Base-by-base conservation (phyloP, 441 rosid species). In the Viola pubescens region DNA sequence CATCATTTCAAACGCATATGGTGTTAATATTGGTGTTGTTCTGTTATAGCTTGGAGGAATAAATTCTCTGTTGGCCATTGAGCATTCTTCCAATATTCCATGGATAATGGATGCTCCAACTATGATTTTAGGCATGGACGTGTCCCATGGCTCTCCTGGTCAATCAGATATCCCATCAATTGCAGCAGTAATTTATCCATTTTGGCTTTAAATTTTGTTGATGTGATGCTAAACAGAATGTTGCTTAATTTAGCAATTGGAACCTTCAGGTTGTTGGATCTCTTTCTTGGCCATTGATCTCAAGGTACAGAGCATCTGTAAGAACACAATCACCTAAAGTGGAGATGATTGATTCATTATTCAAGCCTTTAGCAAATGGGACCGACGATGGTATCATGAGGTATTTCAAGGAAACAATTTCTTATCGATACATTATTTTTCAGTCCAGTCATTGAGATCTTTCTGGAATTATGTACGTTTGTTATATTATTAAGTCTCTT, bases 121-220 rank as follows among this genome's bases (percentile, higher is more conserved):
- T 43, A 65, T 94, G 78, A 94, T 94, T 70, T 71, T 94, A 77
- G 99, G 99, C 39, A 94, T 94, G 94, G 98, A 91, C 79, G 95
- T 94, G 58, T 91, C 97, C 57, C 99, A 94, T 70, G 94, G 97
- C 38, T 76, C 96, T 64, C 88, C 95, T 70, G 97, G 94, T 68
- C 83, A 60, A 62, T 76, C 89, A 42, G 81, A 86, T 76, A 60
- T 71, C 59, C 97, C 97, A 68, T 88, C 97, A 39, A 63, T 90
- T 38, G 95, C 90, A 52, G 99, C 96, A 66, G 99, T 94, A 85
- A 61, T 48, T 63, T 48, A 38, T 66, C 34, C 34, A 26, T 26
- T 26, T 26, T 26, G 34, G 34, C 34, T 26, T 26, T 26, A 19
- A 40, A 37, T 38, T 43, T 50, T 19, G 8, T 16, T 45, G 40